Conservation (phyloP, 1,139 yeast genomes). For the Kurtzmaniella quercitrusa region DNA sequence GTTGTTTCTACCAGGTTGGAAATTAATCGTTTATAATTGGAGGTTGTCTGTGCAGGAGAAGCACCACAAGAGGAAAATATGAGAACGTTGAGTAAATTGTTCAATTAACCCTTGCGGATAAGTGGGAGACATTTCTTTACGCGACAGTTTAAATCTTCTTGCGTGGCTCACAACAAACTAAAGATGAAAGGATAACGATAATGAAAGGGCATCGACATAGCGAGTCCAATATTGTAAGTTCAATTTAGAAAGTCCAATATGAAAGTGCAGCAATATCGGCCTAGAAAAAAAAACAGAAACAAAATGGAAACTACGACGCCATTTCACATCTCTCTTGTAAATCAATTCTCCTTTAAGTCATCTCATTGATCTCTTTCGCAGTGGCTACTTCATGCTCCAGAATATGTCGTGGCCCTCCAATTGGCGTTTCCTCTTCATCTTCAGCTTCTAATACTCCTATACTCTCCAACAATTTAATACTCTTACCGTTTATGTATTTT, state of each 20-base stretch:
- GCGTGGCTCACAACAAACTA: too few species aligned
- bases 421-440: not conserved
- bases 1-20: not conserved
- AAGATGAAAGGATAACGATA: too few species aligned
- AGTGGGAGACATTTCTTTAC: not conserved
- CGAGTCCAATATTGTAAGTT: too few species aligned
- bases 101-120: too few species aligned
- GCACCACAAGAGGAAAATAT: too few species aligned
- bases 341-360: not conserved
- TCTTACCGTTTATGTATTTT: slow-evolving; percentile 24
- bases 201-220: too few species aligned
- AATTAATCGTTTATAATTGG: not conserved
- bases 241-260: too few species aligned
- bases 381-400: not conserved
- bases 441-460: slow-evolving; percentile 16
- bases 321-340: not conserved
- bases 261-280: too few species aligned
- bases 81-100: too few species aligned
- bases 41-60: slow-evolving; percentile 1
- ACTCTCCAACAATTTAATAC: slow-evolving; percentile 19
- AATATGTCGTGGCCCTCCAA: not conserved
- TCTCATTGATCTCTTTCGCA: slow-evolving; percentile 2
- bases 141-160: too few species aligned
- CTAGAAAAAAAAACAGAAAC: too few species aligned
- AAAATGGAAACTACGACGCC: too few species aligned